Conservation (phyloP, 345 rosid species). For the Gossypium arboreum region DNA sequence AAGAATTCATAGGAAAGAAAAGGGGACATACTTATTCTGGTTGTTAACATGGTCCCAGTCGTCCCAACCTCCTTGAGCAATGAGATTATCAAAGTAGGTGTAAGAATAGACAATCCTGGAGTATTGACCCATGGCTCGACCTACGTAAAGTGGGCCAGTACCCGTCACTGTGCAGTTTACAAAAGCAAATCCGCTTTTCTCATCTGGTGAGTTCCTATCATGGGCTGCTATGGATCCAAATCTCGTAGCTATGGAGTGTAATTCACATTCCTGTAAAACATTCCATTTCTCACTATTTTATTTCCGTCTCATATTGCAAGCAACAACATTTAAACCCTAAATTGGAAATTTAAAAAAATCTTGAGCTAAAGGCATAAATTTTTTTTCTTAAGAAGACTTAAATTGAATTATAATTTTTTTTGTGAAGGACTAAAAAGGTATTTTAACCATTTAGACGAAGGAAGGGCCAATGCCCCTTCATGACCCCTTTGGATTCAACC, state of each 20-base stretch:
- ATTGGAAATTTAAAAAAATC: too few species aligned
- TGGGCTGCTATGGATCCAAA: constrained; percentile 98
- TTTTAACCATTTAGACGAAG: too few species aligned
- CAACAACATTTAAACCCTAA: too few species aligned
- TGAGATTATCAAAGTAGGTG: constrained; percentile 77
- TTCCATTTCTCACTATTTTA: too few species aligned
- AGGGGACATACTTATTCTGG: constrained; percentile 60
- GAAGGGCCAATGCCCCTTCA: too few species aligned
- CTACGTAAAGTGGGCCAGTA: constrained; percentile 72
- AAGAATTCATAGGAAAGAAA: not conserved
- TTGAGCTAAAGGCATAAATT: too few species aligned
- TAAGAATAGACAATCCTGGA: constrained; percentile 83
- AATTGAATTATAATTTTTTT: too few species aligned
- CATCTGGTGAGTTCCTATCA: constrained; percentile 66
- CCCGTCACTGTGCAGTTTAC: constrained; percentile 75
- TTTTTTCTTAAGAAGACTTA: too few species aligned
- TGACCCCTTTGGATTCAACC: too few species aligned
- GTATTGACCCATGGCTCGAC: constrained; percentile 97
- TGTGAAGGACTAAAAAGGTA: too few species aligned
- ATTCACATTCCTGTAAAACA: constrained; percentile 59
- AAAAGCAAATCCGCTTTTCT: constrained; percentile 92
- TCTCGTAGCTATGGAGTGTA: constrained; percentile 83
- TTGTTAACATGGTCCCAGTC: constrained; percentile 91
- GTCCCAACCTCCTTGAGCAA: constrained; percentile 98
- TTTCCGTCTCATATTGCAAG: too few species aligned